Evolutionary conservation across 371 early-diverging fungal species (phyloP).

Genomic region (Mucor saturninus): DNA sequence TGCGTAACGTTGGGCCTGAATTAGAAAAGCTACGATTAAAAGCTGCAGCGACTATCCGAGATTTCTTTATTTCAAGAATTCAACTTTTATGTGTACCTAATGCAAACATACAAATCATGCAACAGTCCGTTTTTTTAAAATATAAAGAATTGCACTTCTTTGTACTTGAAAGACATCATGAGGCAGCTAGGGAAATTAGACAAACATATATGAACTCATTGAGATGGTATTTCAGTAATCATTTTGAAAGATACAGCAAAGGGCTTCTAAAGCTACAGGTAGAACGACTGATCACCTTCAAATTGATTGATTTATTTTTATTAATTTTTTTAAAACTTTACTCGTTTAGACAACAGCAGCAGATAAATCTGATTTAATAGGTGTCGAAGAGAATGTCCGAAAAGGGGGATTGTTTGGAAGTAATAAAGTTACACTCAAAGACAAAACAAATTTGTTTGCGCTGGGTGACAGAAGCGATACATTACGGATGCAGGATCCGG

Average conservation of each 20-base stretch:
- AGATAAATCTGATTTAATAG: slow-evolving; percentile 84
- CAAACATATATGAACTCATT: slow-evolving; percentile 83
- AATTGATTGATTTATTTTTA: too few relatives aligned
- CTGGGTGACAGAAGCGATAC: slow-evolving; percentile 76
- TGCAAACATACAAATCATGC: slow-evolving; percentile 91
- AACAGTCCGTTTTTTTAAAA: slow-evolving; percentile 86
- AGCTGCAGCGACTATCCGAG: slow-evolving; percentile 83
- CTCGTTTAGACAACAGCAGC: slow-evolving; percentile 62
- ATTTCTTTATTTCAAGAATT: slow-evolving; percentile 84
- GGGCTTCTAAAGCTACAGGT: slow-evolving; percentile 78
- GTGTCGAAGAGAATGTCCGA: slow-evolving; percentile 76
- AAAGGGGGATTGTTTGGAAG: slow-evolving; percentile 70
- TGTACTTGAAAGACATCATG: slow-evolving; percentile 84
- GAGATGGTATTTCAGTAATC: slow-evolving; percentile 82
- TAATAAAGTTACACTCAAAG: slow-evolving; percentile 59
- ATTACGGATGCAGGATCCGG: slow-evolving; percentile 72
- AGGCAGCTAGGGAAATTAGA: slow-evolving; percentile 87
- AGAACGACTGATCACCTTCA: background rate
- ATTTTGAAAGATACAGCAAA: slow-evolving; percentile 87
- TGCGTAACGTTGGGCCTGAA: slow-evolving; percentile 88
- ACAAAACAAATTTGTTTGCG: slow-evolving; percentile 78
- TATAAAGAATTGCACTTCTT: slow-evolving; percentile 89
- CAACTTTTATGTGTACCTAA: slow-evolving; percentile 83
- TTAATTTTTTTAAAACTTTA: background rate
- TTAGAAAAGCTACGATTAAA: slow-evolving; percentile 83